These are phyloP conservation scores for Annulohypoxylon stygium DNA, from an alignment of 495 filamentous ascomycete genomes.

Conservation along the genomic window DNA sequence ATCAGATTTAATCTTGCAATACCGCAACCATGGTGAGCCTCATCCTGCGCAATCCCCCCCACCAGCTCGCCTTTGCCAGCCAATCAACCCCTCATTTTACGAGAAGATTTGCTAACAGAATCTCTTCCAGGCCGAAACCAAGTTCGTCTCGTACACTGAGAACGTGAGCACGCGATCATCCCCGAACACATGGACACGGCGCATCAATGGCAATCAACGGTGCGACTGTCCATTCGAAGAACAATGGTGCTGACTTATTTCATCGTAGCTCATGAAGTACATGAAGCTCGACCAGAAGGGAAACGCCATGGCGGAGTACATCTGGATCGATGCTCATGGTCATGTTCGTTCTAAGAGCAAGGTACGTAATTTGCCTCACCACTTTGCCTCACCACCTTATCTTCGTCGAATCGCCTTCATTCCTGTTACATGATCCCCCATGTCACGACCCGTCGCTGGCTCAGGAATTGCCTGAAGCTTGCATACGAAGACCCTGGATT, in stretches of 20 bases:
- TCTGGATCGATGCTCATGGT: slow-evolving; percentile 85
- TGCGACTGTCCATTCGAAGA: slow-evolving; percentile 34
- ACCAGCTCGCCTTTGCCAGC: slow-evolving; percentile 45
- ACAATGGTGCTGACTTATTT: slow-evolving; percentile 42
- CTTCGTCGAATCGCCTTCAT: slow-evolving; percentile 50
- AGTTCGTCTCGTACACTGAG: slow-evolving; percentile 74
- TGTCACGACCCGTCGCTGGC: slow-evolving; percentile 36
- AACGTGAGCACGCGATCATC: slow-evolving; percentile 58
- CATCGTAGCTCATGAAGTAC: slow-evolving; percentile 87
- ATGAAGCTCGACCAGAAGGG: slow-evolving; percentile 90
- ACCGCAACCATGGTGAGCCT: slow-evolving; percentile 51
- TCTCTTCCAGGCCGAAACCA: slow-evolving; percentile 63
- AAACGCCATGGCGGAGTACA: slow-evolving; percentile 89
- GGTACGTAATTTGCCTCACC: slow-evolving; percentile 67
- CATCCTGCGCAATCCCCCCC: slow-evolving; percentile 48
- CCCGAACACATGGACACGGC: slow-evolving; percentile 59
- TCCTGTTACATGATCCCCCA: slow-evolving; percentile 48
- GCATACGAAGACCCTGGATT: slow-evolving; percentile 31
- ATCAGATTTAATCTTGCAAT: slow-evolving; percentile 36
- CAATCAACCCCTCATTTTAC: slow-evolving; percentile 51
- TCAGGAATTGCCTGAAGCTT: slow-evolving; percentile 18
- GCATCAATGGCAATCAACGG: slow-evolving; percentile 32
- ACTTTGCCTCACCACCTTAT: slow-evolving; percentile 53
- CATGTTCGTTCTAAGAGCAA: slow-evolving; percentile 53
- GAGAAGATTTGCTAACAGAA: slow-evolving; percentile 58